Base-by-base conservation (phyloP, 2,329 filamentous ascomycete genomes). In the Onygena corvina region DNA sequence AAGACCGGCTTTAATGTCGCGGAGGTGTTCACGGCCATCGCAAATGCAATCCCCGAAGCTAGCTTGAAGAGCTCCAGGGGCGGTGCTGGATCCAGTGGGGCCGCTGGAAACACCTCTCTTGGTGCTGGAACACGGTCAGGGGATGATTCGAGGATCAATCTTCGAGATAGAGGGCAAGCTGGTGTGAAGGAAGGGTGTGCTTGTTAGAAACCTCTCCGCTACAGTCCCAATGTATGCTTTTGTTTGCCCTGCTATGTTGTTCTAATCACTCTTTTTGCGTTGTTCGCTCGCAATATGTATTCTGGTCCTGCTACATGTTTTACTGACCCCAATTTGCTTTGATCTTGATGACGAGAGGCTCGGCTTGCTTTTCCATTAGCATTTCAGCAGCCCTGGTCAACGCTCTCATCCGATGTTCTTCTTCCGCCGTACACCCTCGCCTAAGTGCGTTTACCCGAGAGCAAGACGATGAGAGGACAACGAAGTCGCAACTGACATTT, bases 11-110 rank as follows among this genome's bases (percentile, higher is more conserved):
- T 84, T 63, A 95, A 95, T 66, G 92, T 98, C 33, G 81, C 84
- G 48, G 90, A 95, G 60, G 92, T 98, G 27, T 98, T 98, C 64
- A 95, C 89, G 40, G 92, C 92, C 27, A 98, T 98, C 64, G 92
- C 92, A 52, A 96, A 96, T 64, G 88, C 89, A 34, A 98, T 98
- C 60, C 92, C 92, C 1, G 92, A 98, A 74, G 94, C 88, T 47
- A 94, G 87, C 54, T 72, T 96, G 65, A 96, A 96, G 79, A 89
- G 83, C 46, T 78, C 85, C 29, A 79, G 87, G 58, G 84, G 84
- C n/a, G 82, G 80, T 44, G 74, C 79, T 14, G 71, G 76, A 50
- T 75, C 73, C 42, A 64, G 71, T 57, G 64, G 68, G 56, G 70
- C 76, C 50, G 73, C 77, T 61, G 76, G 79, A 66, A 72, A 72